phyloP scores from a whole-genome alignment of 2,329 filamentous ascomycete species.

The Gnomoniopsis smithogilvyi region DNA sequence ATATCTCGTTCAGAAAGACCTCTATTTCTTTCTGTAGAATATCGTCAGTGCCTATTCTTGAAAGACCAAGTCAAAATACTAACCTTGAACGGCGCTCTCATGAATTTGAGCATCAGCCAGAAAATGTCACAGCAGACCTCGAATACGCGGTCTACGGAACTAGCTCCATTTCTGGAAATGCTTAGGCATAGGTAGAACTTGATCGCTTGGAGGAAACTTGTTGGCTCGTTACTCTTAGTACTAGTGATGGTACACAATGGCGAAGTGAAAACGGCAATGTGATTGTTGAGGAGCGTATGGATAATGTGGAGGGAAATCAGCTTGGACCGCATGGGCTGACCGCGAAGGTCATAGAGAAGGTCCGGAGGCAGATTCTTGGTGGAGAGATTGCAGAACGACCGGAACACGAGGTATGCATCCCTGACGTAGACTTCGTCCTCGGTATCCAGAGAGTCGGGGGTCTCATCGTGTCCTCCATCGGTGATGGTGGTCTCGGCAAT shows the following conservation, averaged over 20 bases:
- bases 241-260: constrained; percentile 89
- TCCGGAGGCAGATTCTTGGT: constrained; percentile 88
- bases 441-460: constrained; percentile 57
- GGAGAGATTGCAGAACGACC: constrained; percentile 95
- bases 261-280: constrained; percentile 86
- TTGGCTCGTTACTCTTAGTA: constrained; percentile 83
- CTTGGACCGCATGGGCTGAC: constrained; percentile 96
- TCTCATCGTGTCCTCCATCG: constrained; percentile 54
- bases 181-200: constrained; percentile 97
- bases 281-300: constrained; percentile 91
- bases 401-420: constrained; percentile 94
- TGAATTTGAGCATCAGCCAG: constrained; percentile 92
- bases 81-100: constrained; percentile 91
- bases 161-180: constrained; percentile 91
- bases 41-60: not conserved
- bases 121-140: constrained; percentile 97
- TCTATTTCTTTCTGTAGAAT: constrained; percentile 83
- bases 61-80: constrained; percentile 23
- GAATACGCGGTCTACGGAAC: constrained; percentile 87
- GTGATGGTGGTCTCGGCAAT: constrained; percentile 29
- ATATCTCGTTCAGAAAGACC: constrained; percentile 97
- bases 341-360: constrained; percentile 87
- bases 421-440: constrained; percentile 97
- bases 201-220: constrained; percentile 87
- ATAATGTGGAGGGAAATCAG: constrained; percentile 93